Evolutionary conservation across 2,329 filamentous ascomycete species (phyloP).

Genomic region (Pseudocercospora vitis): DNA sequence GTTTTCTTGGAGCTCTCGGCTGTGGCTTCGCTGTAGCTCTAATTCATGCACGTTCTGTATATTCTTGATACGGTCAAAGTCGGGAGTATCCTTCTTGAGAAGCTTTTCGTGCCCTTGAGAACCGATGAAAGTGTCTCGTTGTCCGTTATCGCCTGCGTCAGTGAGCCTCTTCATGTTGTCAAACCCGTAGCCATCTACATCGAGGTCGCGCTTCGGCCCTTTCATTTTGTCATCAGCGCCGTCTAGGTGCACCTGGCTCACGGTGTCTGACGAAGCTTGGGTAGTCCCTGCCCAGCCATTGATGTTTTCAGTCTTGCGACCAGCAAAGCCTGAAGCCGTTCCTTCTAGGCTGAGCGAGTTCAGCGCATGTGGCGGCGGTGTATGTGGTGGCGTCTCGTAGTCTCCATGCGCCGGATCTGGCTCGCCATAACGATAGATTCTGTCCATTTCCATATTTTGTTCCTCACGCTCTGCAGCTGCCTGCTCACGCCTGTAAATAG

Average conservation of each 20-base stretch:
- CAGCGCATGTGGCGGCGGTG: slow-evolving; percentile 29
- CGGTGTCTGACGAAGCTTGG: slow-evolving; percentile 18
- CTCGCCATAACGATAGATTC: slow-evolving; percentile 36
- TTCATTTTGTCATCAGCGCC: slow-evolving; percentile 18
- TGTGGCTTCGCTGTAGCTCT: slow-evolving; percentile 23
- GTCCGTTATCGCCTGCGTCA: slow-evolving; percentile 32
- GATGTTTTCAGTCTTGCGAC: slow-evolving; percentile 9
- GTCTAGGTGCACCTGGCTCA: background rate
- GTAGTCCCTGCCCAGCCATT: slow-evolving; percentile 25
- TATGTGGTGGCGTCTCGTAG: slow-evolving; percentile 37
- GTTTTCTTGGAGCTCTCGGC: slow-evolving; percentile 37
- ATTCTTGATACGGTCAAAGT: slow-evolving; percentile 57
- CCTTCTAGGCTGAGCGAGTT: slow-evolving; percentile 32
- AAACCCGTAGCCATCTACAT: slow-evolving; percentile 73
- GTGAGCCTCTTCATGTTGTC: slow-evolving; percentile 66
- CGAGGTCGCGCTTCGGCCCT: slow-evolving; percentile 58
- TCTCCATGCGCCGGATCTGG: slow-evolving; percentile 1
- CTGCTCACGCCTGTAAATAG: slow-evolving; percentile 55
- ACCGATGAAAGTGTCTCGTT: slow-evolving; percentile 56
- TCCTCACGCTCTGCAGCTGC: slow-evolving; percentile 44
- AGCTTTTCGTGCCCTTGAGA: slow-evolving; percentile 67
- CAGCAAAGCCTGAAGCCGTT: slow-evolving; percentile 18
- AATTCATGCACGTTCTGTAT: slow-evolving; percentile 35
- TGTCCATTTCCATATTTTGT: slow-evolving; percentile 59
- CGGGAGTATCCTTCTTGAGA: slow-evolving; percentile 60